These are phyloP conservation scores for Aspergillus carbonarius DNA, from an alignment of 2,329 filamentous ascomycete genomes.

Conservation along the genomic window DNA sequence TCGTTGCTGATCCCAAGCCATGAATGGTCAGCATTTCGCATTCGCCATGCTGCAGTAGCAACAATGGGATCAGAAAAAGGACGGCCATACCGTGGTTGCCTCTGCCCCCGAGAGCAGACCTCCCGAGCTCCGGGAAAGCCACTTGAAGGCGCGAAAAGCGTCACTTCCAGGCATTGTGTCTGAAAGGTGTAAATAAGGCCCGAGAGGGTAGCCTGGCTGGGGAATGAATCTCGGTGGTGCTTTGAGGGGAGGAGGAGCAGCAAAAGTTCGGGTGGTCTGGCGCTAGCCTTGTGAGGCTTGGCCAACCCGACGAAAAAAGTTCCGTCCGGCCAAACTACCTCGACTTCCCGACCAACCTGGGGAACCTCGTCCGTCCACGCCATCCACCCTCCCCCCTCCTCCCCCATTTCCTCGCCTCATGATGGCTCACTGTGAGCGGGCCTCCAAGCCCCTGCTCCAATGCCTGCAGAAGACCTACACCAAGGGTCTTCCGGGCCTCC, in stretches of 20 bases:
- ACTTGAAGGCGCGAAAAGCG: conserved; percentile 36
- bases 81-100: conserved; percentile 36
- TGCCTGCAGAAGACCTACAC: conserved; percentile 40
- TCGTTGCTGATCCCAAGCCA: conserved; percentile 39
- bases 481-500: conserved; percentile 32
- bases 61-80: conserved; percentile 5
- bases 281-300: conserved; percentile 34
- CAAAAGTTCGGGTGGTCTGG: conserved; percentile 36
- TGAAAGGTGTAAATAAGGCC: neutral
- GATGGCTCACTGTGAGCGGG: conserved; percentile 46
- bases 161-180: conserved; percentile 38
- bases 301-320: conserved; percentile 39
- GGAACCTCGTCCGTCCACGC: conserved; percentile 16
- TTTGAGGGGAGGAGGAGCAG: conserved; percentile 17
- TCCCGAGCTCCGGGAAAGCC: conserved; percentile 39
- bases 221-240: neutral
- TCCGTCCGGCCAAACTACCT: conserved; percentile 27
- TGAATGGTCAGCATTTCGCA: neutral
- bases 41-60: neutral
- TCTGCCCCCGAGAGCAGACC: conserved; percentile 36
- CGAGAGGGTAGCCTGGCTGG: conserved; percentile 2
- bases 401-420: conserved; percentile 3
- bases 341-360: conserved; percentile 6
- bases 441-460: conserved; percentile 44
- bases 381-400: conserved; percentile 15